Base-by-base conservation (phyloP, 2,329 filamentous ascomycete genomes). In the Myotisia sp. region DNA sequence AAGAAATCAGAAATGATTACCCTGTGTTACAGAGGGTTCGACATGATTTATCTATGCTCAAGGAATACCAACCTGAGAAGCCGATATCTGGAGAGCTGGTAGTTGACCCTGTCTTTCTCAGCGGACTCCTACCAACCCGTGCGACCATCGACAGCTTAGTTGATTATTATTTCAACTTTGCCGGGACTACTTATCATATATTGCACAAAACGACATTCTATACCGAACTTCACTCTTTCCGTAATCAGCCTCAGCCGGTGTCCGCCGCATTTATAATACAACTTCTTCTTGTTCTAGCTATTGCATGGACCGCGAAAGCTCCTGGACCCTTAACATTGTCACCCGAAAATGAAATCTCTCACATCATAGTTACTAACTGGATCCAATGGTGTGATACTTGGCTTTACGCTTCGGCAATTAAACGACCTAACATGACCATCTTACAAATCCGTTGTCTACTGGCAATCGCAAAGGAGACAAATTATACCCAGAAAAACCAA, bases 331-430 rank as follows among this genome's bases (percentile, higher is more conserved):
- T 21, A 26, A 29, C 22, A 19, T 26, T 21, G 7, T 32, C 29
- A 21, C 10, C 9, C 24, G 4, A 26, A 28, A 17, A 36, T 29
- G n/a, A 16, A 29, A 26, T 37, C 21, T 38, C 37, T 13, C 24
- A 46, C 43, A 29, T 51, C 49, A 33, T 53, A 2, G 55, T 53
- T 2, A 35, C 55, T 16, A 78, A 82, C 47, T 94, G 86, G 53
- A 82, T 95, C 38, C 72, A 78, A 31, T 92, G 95, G 76, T 83
- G 85, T 2, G 87, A 94, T 53, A 74, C 76, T 2, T 79, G 94
- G 40, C 65, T 95, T 26, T 82, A 92, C 48, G 79, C 87, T 49
- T 81, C 85, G 1, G 73, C 62, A 29, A 60, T 66, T 27, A 74
- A 72, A 46, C 64, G 68, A 10, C 59, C 67, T 3, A 65, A 64